Evolutionary conservation across 495 filamentous ascomycete genomes (phyloP).

Genomic region (Glonium stellatum): DNA sequence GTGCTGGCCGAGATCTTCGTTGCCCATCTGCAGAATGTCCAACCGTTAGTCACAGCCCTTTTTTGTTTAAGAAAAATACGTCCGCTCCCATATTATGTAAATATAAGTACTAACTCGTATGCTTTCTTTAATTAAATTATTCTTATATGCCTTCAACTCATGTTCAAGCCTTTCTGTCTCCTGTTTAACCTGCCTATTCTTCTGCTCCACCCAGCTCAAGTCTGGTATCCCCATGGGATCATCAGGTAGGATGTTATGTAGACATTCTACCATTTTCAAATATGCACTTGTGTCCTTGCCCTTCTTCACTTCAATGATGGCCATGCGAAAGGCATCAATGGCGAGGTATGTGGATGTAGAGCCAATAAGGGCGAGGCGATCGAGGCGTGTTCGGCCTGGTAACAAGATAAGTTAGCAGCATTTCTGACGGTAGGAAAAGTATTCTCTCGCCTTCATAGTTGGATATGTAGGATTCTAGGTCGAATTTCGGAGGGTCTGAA

Average conservation of each 20-base stretch:
- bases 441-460: conserved; percentile 70
- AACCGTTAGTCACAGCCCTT: conserved; percentile 6
- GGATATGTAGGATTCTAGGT: conserved; percentile 84
- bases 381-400: conserved; percentile 60
- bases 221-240: conserved; percentile 65
- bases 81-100: not conserved
- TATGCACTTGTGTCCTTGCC: conserved; percentile 71
- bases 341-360: conserved; percentile 66
- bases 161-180: conserved; percentile 68
- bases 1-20: conserved; percentile 66
- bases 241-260: conserved; percentile 54
- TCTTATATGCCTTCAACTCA: conserved; percentile 89
- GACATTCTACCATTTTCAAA: conserved; percentile 55
- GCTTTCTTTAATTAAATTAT: conserved; percentile 95
- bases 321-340: conserved; percentile 72
- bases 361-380: conserved; percentile 77
- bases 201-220: conserved; percentile 59
- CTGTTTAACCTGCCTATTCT: conserved; percentile 52
- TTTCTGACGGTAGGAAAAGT: conserved; percentile 11
- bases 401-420: conserved; percentile 24
- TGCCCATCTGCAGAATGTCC: conserved; percentile 55
- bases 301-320: conserved; percentile 64
- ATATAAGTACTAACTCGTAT: conserved; percentile 56
- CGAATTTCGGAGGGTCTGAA: conserved; percentile 72
- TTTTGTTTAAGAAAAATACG: not conserved